Conservation (phyloP, 2,329 filamentous ascomycete species). For the Fusarium lateritium region DNA sequence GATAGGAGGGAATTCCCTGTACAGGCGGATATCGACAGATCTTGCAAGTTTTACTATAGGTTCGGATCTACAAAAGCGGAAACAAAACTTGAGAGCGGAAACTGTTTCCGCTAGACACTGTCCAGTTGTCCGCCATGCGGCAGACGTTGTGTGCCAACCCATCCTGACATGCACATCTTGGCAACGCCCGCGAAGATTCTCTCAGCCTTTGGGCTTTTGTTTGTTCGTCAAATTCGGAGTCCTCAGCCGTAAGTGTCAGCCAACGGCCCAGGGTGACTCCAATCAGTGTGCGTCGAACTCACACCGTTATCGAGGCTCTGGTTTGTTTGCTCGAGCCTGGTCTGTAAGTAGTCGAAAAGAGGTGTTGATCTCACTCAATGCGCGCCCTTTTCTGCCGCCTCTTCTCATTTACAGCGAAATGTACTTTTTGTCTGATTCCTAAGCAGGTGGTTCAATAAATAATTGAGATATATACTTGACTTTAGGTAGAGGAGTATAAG, state of each 20-base stretch:
- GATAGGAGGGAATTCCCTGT: neutral
- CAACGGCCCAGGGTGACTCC: neutral
- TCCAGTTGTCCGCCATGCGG: neutral
- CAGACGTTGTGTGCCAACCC: neutral
- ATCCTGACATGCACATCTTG: neutral
- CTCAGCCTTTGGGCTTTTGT: neutral
- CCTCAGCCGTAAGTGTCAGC: neutral
- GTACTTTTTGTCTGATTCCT: no score
- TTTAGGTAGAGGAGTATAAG: no score
- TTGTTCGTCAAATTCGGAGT: conserved; percentile 1
- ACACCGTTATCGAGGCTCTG: conserved; percentile 1
- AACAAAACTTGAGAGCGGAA: neutral
- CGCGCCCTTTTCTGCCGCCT: neutral
- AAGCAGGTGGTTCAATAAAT: no score
- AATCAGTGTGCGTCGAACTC: neutral
- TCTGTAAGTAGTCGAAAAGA: neutral
- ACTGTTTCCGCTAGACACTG: neutral
- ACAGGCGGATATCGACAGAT: neutral
- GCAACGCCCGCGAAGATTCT: conserved; percentile 6
- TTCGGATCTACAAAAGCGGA: neutral
- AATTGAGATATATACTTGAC: no score
- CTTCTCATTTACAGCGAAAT: neutral
- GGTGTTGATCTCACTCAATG: neutral
- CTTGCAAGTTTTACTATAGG: neutral
- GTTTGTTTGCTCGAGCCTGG: conserved; percentile 19